Conservation (phyloP, 495 filamentous ascomycete species). For the Lophium mytilinum region DNA sequence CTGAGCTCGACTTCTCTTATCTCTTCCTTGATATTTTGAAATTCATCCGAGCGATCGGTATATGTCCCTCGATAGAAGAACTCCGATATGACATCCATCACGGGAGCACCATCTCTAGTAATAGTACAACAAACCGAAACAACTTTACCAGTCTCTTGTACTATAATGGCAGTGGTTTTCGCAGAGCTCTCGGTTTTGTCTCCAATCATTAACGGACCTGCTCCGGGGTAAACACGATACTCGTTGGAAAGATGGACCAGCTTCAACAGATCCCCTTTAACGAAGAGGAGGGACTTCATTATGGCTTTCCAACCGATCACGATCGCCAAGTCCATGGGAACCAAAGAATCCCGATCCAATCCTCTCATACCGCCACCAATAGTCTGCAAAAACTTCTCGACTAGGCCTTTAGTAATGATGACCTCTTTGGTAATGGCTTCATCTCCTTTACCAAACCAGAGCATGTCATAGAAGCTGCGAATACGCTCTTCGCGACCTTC, state of each 20-base stretch:
- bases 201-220: slow-evolving; percentile 23
- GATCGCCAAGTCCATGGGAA: slow-evolving; percentile 27
- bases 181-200: slow-evolving; percentile 23
- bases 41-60: slow-evolving; percentile 10
- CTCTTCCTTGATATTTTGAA: slow-evolving; percentile 34
- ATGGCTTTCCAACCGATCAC: slow-evolving; percentile 33
- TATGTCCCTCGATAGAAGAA: slow-evolving; percentile 29
- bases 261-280: slow-evolving; percentile 31
- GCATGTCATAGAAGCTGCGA: slow-evolving; percentile 8
- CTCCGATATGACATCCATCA: slow-evolving; percentile 26
- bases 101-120: slow-evolving; percentile 18
- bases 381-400: slow-evolving; percentile 11
- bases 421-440: slow-evolving; percentile 2
- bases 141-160: slow-evolving; percentile 25
- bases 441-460: slow-evolving; percentile 7
- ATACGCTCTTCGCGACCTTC: slow-evolving; percentile 8
- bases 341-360: neutral
- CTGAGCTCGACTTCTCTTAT: slow-evolving; percentile 70
- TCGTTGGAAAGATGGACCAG: slow-evolving; percentile 33
- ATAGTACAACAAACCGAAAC: slow-evolving; percentile 29
- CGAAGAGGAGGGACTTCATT: slow-evolving; percentile 25
- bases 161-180: slow-evolving; percentile 2
- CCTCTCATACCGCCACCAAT: slow-evolving; percentile 9
- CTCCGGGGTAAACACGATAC: slow-evolving; percentile 23
- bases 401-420: neutral